phyloP scores from a whole-genome alignment of 2,329 filamentous ascomycete species.

The Aureobasidium sp. region DNA sequence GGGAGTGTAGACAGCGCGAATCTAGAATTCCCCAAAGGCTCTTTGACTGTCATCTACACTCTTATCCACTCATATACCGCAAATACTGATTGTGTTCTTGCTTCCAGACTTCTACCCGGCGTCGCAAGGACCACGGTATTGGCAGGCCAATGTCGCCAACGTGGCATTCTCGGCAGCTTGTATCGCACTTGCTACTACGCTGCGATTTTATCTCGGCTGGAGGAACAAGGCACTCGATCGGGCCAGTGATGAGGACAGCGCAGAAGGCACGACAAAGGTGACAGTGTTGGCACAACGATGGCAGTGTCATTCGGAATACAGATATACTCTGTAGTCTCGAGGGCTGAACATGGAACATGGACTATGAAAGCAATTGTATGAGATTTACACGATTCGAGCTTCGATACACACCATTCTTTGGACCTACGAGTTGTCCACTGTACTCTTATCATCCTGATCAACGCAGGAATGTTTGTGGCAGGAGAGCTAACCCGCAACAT shows the following conservation, averaged over 20 bases:
- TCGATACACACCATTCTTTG: too few species aligned
- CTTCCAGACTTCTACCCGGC: background rate
- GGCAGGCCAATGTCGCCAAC: constrained; percentile 1
- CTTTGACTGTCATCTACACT: too few species aligned
- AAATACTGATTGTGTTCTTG: too few species aligned
- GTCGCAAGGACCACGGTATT: background rate
- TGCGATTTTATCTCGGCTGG: background rate
- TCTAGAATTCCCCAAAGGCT: too few species aligned
- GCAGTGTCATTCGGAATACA: constrained; percentile 1
- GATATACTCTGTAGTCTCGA: background rate
- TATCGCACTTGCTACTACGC: background rate
- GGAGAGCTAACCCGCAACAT: background rate
- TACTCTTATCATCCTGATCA: too few species aligned
- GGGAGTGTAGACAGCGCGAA: too few species aligned
- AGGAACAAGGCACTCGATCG: background rate
- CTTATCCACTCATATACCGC: too few species aligned
- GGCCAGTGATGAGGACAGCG: background rate
- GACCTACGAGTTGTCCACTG: too few species aligned
- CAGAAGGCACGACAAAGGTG: background rate
- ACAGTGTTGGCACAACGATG: background rate
- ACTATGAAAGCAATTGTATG: too few species aligned
- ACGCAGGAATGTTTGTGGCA: too few species aligned
- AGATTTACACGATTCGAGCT: too few species aligned
- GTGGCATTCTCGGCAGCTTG: background rate
- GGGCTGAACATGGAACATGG: too few species aligned